Percentiles rank a stretch among this genome's conserved stretches.
These are phyloP conservation scores for Meyerozyma elateridarum DNA, from an alignment of 1,139 yeast species.

Conservation along the genomic window DNA sequence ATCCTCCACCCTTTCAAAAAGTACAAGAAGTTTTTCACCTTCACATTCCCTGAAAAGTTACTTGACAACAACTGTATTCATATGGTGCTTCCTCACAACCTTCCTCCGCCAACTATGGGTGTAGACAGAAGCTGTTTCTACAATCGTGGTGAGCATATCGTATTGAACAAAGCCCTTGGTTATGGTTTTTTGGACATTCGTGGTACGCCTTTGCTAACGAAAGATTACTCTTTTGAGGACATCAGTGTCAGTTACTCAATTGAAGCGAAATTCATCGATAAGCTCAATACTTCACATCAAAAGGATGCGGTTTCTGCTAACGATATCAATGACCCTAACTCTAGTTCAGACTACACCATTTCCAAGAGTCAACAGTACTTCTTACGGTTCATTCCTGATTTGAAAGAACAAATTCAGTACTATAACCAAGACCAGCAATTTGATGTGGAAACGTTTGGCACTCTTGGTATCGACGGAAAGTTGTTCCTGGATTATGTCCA, in stretches of 20 bases:
- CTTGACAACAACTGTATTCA: conserved; percentile 57
- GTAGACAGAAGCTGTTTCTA: conserved; percentile 42
- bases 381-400: conserved; percentile 38
- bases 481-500: conserved; percentile 24
- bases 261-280: conserved; percentile 42
- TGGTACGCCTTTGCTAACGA: conserved; percentile 42
- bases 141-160: conserved; percentile 31
- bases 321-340: conserved; percentile 37
- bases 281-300: conserved; percentile 23
- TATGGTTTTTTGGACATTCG: conserved; percentile 37
- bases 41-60: conserved; percentile 55
- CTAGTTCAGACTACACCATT: conserved; percentile 32
- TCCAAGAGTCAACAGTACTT: conserved; percentile 37
- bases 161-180: conserved; percentile 40
- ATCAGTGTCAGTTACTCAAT: conserved; percentile 40
- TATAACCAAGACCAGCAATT: conserved; percentile 21
- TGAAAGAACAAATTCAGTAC: conserved; percentile 27
- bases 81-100: conserved; percentile 46
- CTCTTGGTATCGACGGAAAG: conserved; percentile 35
- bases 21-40: conserved; percentile 61
- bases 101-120: conserved; percentile 66
- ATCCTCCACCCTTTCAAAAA: conserved; percentile 44
- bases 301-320: conserved; percentile 26
- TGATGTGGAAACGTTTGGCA: conserved; percentile 24
- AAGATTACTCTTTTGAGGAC: conserved; percentile 40